phyloP scores from a whole-genome alignment of 495 filamentous ascomycete species.

The Articulospora tetracladia region DNA sequence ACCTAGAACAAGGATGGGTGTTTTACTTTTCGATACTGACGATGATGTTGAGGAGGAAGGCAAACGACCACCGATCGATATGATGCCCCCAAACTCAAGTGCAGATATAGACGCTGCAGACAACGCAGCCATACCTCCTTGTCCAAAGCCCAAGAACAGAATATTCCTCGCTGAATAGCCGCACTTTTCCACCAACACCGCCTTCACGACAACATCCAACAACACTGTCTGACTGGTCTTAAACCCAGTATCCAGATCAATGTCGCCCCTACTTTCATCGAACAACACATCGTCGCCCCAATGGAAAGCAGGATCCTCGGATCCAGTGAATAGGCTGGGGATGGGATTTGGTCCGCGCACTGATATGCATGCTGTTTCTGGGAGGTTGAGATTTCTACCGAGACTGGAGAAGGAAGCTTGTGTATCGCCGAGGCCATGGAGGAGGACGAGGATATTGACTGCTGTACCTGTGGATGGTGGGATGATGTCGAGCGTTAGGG shows the following conservation, averaged over 20 bases:
- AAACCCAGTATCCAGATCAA: conserved; percentile 83
- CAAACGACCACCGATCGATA: conserved; percentile 74
- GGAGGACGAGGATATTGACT: conserved; percentile 76
- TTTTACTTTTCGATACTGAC: conserved; percentile 50
- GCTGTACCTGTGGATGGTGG: conserved; percentile 39
- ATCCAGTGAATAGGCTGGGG: conserved; percentile 66
- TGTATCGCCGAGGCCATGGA: conserved; percentile 88
- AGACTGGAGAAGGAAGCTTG: conserved; percentile 66
- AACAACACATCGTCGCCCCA: conserved; percentile 90
- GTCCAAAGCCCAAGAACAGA: conserved; percentile 78
- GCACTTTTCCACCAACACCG: conserved; percentile 60
- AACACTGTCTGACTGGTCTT: conserved; percentile 39
- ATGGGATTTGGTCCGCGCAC: conserved; percentile 70
- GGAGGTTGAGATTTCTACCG: conserved; percentile 64
- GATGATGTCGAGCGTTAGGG: conserved; percentile 15
- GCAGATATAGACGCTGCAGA: conserved; percentile 40
- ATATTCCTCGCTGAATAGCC: conserved; percentile 68
- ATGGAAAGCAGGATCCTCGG: conserved; percentile 52
- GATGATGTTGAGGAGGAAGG: conserved; percentile 40
- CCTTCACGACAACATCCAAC: conserved; percentile 48
- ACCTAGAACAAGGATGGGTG: conserved; percentile 71
- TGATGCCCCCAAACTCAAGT: conserved; percentile 50
- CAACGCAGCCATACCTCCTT: conserved; percentile 79
- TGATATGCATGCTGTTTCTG: conserved; percentile 74
- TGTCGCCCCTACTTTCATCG: conserved; percentile 51